Evolutionary conservation across 148 eudicot genomes (phyloP).

Genomic region (Simmondsia chinensis): DNA sequence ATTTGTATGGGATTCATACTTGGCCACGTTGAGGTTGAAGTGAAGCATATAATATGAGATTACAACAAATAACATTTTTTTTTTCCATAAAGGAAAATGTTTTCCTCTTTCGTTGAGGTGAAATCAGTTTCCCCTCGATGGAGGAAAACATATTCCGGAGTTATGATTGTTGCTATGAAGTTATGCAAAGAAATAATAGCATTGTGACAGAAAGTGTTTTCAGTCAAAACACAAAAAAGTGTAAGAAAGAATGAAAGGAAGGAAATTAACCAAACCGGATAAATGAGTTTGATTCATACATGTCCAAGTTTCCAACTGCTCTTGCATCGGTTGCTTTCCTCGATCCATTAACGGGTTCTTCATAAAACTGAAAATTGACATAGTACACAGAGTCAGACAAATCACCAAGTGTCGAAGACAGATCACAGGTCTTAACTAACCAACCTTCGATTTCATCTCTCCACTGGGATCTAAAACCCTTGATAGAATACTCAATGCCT

Average conservation of each 20-base stretch:
- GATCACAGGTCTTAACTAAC: constrained; percentile 1
- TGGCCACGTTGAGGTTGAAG: too few species aligned
- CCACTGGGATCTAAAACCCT: constrained; percentile 67
- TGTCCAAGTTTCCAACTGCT: constrained; percentile 14
- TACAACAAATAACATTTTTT: too few species aligned
- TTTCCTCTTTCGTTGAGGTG: too few species aligned
- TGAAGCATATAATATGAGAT: too few species aligned
- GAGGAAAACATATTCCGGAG: too few species aligned
- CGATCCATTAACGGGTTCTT: constrained; percentile 55
- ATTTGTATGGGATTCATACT: too few species aligned
- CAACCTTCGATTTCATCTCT: constrained; percentile 65
- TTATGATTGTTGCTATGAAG: too few species aligned
- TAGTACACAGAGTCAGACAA: constrained; percentile 2
- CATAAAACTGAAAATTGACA: constrained; percentile 45
- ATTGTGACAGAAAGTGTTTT: too few species aligned
- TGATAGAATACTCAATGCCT: constrained; percentile 59
- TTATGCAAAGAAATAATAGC: background rate
- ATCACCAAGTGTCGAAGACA: background rate
- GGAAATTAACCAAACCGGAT: constrained; percentile 17
- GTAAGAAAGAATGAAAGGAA: background rate
- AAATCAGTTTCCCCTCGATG: too few species aligned
- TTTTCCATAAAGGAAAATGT: too few species aligned
- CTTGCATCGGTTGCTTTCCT: constrained; percentile 15
- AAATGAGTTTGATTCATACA: constrained; percentile 14
- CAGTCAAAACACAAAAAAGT: too few species aligned